Evolutionary conservation across 139 green algal genomes (phyloP), one percentile per base, ranked within the genome.

Genomic region (Chlorella vulgaris): DNA sequence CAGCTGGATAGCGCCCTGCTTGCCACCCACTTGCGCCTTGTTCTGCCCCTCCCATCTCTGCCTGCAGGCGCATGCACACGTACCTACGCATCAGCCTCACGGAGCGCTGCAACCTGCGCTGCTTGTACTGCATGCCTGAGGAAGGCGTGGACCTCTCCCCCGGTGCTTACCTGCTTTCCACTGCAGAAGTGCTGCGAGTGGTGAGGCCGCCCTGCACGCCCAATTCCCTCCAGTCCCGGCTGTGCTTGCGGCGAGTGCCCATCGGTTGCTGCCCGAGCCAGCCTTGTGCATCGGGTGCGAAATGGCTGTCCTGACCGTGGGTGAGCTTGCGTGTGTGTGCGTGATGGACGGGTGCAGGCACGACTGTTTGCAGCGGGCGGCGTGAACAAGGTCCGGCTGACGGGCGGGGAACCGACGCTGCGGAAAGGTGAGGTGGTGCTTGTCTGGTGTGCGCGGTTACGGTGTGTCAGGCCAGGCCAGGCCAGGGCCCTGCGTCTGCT

Each of bases 71-170:
- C 29, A 51, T 68, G 66, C 97, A 99, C 89, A 97, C 86, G 22
- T 99, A 99, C 90, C 89, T 99, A 63, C 90, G 97, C 39, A 98
- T 99, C 50, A 97, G 91, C 7, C 89, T 99, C n/a, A 99, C 97
- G 4, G 97, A 99, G 91, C 89, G 90, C 29, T 99, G 97, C 92
- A 99, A 99, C 86, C 88, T 99, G 89, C 89, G 97, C 31, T 99
- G 97, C 88, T 73, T 91, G 75, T 99, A 99, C 91, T 99, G 97
- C 92, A 99, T 99, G 97, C 97, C 97, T 0, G 94, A 88, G 15
- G 96, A 99, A 78, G 97, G 97, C 10, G 92, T 98, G 36, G 91
- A 95, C 24, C 91, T 99, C 0, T 96, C 96, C 2, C 90, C 93
- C 1, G 69, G 53, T 4, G 43, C 66, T 4, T 35, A 94, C 21